Base-by-base conservation (phyloP, 768 basidiomycete species). In the Floccularia luteovirens region DNA sequence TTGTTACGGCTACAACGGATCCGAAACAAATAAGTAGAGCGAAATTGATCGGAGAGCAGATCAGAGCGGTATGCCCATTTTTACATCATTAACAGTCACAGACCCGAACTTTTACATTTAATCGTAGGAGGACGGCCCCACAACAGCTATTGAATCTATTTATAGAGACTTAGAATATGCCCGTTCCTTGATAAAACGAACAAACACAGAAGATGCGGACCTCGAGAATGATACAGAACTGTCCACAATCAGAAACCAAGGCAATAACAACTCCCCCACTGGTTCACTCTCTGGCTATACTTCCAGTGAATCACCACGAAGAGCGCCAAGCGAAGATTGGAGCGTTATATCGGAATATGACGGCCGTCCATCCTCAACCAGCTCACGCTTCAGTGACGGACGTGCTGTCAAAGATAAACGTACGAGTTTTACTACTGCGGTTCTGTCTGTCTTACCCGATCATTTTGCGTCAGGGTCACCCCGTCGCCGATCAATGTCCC, bases 141-240 rank as follows among this genome's bases (percentile, higher is more conserved):
- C 77, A 1, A 90, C 77, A 23, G 96, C 96, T 12, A 83, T 97
- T 43, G 93, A 98, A 60, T 81, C 85, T 20, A 92, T 99, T 47
- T 99, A 98, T 56, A 81, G 96, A 33, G 93, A 99, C 55, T 63
- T 98, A 41, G 94, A 98, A 45, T 97, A 97, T 57, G 90, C 94
- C 24, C 78, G 86, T 24, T 83, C 85, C 5, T 62, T 96, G 36
- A 79, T 97, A 48, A 93, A 90, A 56, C 75, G 72, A 23, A 54
- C 60, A 10, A 51, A 56, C 24, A 58, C 50, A 22, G 67, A 65
- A 13, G 60, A 61, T 10, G 36, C 49, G 12, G 58, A 60, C 14
- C 57, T 59, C 14, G 19, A 14, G 6, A 23, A 59, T 8, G 65
- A 64, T 14, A 50, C 50, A 19, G 62, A 65, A 31, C 60, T 62